Evolutionary conservation across 1,139 yeast genomes (phyloP), one percentile per base, ranked within the genome.

Genomic region (Kurtzmaniella quercitrusa): DNA sequence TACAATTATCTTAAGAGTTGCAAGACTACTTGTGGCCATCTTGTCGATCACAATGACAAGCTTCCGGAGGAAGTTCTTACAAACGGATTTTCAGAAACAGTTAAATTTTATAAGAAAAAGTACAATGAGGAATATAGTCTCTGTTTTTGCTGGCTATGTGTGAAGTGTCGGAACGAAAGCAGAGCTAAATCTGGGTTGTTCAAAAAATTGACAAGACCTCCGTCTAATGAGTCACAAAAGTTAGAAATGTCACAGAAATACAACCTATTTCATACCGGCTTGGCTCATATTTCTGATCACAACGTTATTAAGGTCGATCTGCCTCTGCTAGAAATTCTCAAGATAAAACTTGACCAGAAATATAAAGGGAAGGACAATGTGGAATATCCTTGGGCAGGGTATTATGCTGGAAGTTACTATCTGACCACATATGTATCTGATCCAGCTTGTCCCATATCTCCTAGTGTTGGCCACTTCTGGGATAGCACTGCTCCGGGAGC

Each of bases 11-110:
- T 55, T 38, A 40, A 49, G 2, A 58, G 54, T 40, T 60, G 63
- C 39, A 36, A 36, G 30, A 19, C 33, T 19, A 5, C n/a, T 11
- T 26, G 30, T 9, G 30, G 30, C 14, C 6, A 9, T 9, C 55
- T 61, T 20, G 46, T 62, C 22, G 63, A 62, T 49, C 67, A 63
- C 38, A 63, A 61, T 37, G 66, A 63, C 42, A 61, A 60, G 45
- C 51, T 61, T 18, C 62, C 55, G 16, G 57, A 52, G 33, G 38
- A 28, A n/a, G 36, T 34, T 18, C 33, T 51, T 12, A 45, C 47
- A 33, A 18, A 33, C 16, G 38, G 42, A 3, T 57, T 50, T 40
- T 50, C 43, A 28, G 33, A 21, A 5, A 56, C 61, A 11, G 45
- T 52, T 19, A 41, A 45, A 33, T 5, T 38, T 4, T 57, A 45